Evolutionary conservation across 345 rosid genomes (phyloP).

Genomic region (Syzygium aqueum): DNA sequence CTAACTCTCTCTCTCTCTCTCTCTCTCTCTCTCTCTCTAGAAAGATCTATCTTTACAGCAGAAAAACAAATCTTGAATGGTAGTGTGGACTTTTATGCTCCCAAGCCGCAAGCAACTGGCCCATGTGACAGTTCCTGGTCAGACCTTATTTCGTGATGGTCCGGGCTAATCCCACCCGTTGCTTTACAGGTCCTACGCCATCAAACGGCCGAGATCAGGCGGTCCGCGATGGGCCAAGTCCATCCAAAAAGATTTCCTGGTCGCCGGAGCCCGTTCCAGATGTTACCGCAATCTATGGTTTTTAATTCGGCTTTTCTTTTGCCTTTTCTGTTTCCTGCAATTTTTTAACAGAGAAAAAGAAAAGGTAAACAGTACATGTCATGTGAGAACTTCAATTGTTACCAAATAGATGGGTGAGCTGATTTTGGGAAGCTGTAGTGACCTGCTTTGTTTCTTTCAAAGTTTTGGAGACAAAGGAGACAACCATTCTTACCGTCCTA

Average conservation of each 20-base stretch:
- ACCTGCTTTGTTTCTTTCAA: neutral
- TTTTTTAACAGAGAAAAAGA: neutral
- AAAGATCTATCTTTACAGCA: neutral
- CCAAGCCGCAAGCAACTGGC: neutral
- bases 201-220: neutral
- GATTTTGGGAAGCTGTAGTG: neutral
- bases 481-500: neutral
- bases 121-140: neutral
- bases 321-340: neutral
- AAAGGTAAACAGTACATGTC: neutral
- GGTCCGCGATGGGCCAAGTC: neutral
- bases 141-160: neutral
- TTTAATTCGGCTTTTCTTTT: neutral
- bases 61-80: neutral
- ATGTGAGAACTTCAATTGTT: neutral
- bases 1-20: neutral
- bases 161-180: neutral
- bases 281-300: neutral
- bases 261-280: neutral
- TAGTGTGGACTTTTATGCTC: neutral
- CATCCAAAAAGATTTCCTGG: neutral
- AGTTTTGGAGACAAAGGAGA: neutral
- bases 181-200: neutral
- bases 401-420: too few species aligned
- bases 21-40: neutral